phyloP scores from a whole-genome alignment of 768 basidiomycete species.

The Ramaria sp. region DNA sequence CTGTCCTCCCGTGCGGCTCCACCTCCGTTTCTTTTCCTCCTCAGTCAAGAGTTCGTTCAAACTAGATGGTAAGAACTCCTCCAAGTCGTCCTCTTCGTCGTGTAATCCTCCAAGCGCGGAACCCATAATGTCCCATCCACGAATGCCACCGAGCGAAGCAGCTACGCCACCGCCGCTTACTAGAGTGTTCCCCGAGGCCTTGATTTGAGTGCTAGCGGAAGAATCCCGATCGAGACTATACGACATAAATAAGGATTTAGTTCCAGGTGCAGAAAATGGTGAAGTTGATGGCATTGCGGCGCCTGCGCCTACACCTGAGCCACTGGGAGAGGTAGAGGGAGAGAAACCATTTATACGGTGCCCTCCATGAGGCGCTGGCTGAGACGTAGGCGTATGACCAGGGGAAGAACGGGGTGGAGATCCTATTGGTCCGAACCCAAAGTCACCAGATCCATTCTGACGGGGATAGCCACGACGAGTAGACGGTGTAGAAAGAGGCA shows the following conservation, averaged over 20 bases:
- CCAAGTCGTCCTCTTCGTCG: slow-evolving; percentile 66
- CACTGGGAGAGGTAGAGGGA: slow-evolving; percentile 48
- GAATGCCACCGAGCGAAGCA: slow-evolving; percentile 52
- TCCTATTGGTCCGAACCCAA: slow-evolving; percentile 76
- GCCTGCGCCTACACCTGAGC: slow-evolving; percentile 14
- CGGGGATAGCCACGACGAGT: slow-evolving; percentile 40
- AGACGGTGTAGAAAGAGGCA: slow-evolving; percentile 40
- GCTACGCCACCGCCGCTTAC: slow-evolving; percentile 39
- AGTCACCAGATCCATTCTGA: slow-evolving; percentile 24
- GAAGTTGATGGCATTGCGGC: slow-evolving; percentile 39
- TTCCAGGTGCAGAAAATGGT: slow-evolving; percentile 69
- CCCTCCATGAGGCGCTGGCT: slow-evolving; percentile 18
- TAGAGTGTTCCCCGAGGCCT: slow-evolving; percentile 24
- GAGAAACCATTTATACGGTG: slow-evolving; percentile 37
- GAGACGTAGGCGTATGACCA: slow-evolving; percentile 13
- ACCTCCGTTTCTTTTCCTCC: slow-evolving; percentile 71
- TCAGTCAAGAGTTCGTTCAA: slow-evolving; percentile 85
- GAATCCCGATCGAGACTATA: slow-evolving; percentile 14
- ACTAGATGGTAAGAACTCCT: slow-evolving; percentile 83
- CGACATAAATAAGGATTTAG: slow-evolving; percentile 43
- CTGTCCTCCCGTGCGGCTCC: slow-evolving; percentile 48
- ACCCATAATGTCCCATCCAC: slow-evolving; percentile 26
- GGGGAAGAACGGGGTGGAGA: slow-evolving; percentile 50
- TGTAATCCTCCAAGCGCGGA: slow-evolving; percentile 25
- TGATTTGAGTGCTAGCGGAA: slow-evolving; percentile 15